phyloP scores from a whole-genome alignment of 2,329 filamentous ascomycete genomes.

The Colletotrichum phormii region DNA sequence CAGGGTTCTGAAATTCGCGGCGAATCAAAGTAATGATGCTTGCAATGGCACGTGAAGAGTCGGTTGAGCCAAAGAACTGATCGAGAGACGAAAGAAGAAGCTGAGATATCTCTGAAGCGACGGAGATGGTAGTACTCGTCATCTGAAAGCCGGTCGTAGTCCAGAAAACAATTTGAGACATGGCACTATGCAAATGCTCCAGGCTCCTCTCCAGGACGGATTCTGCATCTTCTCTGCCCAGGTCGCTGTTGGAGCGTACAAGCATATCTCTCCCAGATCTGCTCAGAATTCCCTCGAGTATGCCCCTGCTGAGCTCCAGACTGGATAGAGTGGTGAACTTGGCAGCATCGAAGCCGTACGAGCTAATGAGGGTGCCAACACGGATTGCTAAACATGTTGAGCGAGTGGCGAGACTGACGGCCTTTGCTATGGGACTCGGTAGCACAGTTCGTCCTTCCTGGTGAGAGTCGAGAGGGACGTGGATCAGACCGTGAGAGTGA shows the following conservation, averaged over 20 bases:
- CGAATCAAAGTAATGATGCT: constrained; percentile 74
- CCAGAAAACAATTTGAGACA: constrained; percentile 70
- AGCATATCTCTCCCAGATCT: constrained; percentile 62
- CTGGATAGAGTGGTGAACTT: constrained; percentile 68
- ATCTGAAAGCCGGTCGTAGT: constrained; percentile 71
- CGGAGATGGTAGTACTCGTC: constrained; percentile 65
- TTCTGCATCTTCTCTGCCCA: constrained; percentile 65
- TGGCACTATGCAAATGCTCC: constrained; percentile 66
- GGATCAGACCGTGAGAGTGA: constrained; percentile 26
- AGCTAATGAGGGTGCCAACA: constrained; percentile 62
- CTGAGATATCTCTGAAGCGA: constrained; percentile 67
- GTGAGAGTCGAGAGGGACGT: constrained; percentile 33
- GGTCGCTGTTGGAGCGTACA: constrained; percentile 56
- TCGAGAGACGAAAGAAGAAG: constrained; percentile 70
- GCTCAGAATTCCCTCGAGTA: constrained; percentile 66
- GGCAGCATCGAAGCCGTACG: constrained; percentile 64
- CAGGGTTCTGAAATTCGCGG: constrained; percentile 73
- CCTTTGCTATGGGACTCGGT: constrained; percentile 66
- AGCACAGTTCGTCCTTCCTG: constrained; percentile 61
- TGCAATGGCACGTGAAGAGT: constrained; percentile 74
- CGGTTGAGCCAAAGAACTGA: constrained; percentile 75
- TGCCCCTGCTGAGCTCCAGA: constrained; percentile 65
- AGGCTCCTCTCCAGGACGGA: constrained; percentile 67
- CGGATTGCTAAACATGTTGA: constrained; percentile 69
- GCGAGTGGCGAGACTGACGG: constrained; percentile 70